These are phyloP conservation scores for Cyclospora cayetanensis DNA, from an alignment of 169 alveolate species.

Conservation along the genomic window DNA sequence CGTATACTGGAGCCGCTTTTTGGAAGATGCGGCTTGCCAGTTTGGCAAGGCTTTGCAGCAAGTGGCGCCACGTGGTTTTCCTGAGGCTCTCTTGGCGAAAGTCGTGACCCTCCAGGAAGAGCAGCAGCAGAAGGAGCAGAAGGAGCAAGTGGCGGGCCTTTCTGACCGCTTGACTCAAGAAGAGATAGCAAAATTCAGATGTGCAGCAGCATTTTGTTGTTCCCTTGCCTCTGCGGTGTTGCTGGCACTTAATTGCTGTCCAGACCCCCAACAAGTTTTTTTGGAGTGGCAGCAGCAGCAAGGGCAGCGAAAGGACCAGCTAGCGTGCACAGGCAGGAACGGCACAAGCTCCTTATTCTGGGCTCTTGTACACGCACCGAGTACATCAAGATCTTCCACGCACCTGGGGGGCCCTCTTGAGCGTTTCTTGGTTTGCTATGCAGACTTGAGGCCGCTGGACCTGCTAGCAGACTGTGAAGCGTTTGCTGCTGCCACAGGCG, in stretches of 20 bases:
- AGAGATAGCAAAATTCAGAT: constrained; percentile 4
- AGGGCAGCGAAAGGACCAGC: not conserved
- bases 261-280: constrained; percentile 1
- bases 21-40: not conserved
- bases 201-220: constrained; percentile 23
- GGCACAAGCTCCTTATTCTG: not conserved
- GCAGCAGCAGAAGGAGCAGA: not conserved
- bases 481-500: not conserved
- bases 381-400: no score
- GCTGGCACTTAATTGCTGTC: constrained; percentile 33
- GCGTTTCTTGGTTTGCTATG: not conserved
- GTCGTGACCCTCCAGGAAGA: not conserved
- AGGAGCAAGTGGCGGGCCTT: not conserved
- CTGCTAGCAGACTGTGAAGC: not conserved
- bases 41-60: not conserved
- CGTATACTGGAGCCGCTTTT: constrained; percentile 31
- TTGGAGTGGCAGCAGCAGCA: not conserved
- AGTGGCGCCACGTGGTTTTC: not conserved
- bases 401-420: not conserved
- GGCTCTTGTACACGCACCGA: not conserved
- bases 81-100: not conserved
- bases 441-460: not conserved
- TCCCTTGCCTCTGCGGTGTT: constrained; percentile 49
- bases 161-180: not conserved
- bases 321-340: not conserved